These are phyloP conservation scores for Triglochin maritima DNA, from an alignment of 106 monocot species.

Conservation along the genomic window DNA sequence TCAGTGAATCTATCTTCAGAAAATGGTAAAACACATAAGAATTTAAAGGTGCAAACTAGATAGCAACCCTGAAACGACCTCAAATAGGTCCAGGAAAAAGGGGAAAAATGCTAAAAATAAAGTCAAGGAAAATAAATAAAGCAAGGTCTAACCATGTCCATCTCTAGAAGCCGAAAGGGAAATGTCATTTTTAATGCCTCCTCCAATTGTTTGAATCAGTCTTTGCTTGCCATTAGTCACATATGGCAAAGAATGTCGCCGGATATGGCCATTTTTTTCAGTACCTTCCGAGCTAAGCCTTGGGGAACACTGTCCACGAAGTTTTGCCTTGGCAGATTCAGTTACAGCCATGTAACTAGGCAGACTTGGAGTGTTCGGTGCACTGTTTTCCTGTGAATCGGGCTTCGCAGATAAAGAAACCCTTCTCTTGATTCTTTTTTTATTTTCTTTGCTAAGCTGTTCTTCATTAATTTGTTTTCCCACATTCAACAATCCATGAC, in stretches of 20 bases:
- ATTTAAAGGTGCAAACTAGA: neutral
- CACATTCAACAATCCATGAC: slow-evolving; percentile 18
- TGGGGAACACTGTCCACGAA: slow-evolving; percentile 51
- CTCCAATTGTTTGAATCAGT: slow-evolving; percentile 32
- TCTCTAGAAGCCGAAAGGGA: slow-evolving; percentile 1
- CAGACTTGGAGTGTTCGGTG: slow-evolving; percentile 37
- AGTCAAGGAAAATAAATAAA: neutral
- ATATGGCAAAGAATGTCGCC: slow-evolving; percentile 76
- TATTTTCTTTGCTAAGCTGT: slow-evolving; percentile 21
- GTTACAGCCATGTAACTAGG: slow-evolving; percentile 87
- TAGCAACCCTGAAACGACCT: neutral
- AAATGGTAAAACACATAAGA: neutral
- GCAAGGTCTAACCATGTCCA: slow-evolving; percentile 4
- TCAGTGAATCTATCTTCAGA: neutral
- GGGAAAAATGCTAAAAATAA: neutral
- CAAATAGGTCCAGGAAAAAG: neutral
- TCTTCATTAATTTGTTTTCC: slow-evolving; percentile 42
- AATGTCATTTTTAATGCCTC: slow-evolving; percentile 11
- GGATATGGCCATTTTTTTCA: slow-evolving; percentile 46
- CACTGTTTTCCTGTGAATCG: slow-evolving; percentile 47
- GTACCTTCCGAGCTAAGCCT: slow-evolving; percentile 49
- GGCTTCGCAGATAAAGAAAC: slow-evolving; percentile 55
- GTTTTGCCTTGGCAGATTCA: slow-evolving; percentile 71
- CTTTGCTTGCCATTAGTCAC: slow-evolving; percentile 56
- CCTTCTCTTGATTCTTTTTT: slow-evolving; percentile 56